Evolutionary conservation across 2,329 filamentous ascomycete species (phyloP).

Genomic region (Drechmeria coniospora): DNA sequence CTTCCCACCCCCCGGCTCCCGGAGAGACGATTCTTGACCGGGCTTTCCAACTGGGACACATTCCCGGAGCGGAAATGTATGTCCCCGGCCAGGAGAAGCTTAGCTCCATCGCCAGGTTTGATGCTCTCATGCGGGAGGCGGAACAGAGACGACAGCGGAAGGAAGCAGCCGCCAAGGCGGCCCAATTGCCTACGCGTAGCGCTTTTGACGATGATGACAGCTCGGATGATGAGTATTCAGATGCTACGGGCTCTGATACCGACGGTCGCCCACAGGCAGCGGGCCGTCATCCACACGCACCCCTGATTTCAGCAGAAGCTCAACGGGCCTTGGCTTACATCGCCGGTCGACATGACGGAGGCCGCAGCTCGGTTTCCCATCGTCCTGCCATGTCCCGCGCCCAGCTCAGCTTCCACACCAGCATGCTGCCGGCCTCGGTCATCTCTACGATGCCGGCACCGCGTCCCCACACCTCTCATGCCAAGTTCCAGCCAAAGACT

Average conservation of each 20-base stretch:
- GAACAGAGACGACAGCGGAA: conserved; percentile 33
- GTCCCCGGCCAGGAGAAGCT: conserved; percentile 45
- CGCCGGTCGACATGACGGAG: conserved; percentile 23
- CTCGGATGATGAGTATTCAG: conserved; percentile 23
- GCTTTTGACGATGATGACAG: conserved; percentile 36
- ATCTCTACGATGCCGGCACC: conserved; percentile 10
- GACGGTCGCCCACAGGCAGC: conserved; percentile 21
- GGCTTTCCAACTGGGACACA: conserved; percentile 47
- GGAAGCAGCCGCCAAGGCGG: conserved; percentile 17
- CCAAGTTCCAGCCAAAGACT: conserved; percentile 27
- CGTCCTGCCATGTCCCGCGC: conserved; percentile 16
- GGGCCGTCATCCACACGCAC: conserved; percentile 9
- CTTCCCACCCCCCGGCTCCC: conserved; percentile 35
- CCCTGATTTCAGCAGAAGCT: conserved; percentile 28
- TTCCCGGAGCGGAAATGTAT: conserved; percentile 42
- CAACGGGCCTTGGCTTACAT: conserved; percentile 37
- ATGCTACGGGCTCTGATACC: conserved; percentile 24
- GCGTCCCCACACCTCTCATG: conserved; percentile 40
- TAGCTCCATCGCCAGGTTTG: conserved; percentile 49
- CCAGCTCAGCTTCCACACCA: conserved; percentile 17
- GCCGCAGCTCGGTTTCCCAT: conserved; percentile 14
- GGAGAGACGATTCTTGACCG: conserved; percentile 53
- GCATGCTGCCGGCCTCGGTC: conserved; percentile 6
- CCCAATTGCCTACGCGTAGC: conserved; percentile 25
- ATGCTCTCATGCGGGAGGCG: conserved; percentile 47